These are phyloP conservation scores for Gaultheria prostrata DNA, from an alignment of 148 eudicot species.

Conservation along the genomic window DNA sequence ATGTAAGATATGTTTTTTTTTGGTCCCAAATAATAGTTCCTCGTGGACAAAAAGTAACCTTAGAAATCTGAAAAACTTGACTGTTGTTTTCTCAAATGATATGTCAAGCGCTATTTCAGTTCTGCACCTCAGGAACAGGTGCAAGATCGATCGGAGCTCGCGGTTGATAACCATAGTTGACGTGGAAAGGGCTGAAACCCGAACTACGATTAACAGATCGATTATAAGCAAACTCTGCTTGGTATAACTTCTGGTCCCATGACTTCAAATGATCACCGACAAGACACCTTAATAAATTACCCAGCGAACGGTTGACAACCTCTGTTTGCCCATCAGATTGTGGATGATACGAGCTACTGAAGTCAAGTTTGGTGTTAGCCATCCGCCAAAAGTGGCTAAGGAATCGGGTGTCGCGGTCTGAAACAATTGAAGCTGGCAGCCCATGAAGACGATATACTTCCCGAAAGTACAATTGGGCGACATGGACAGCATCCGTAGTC, in stretches of 20 bases:
- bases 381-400: not conserved
- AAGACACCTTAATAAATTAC: not conserved
- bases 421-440: not conserved
- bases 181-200: not conserved
- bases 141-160: not conserved
- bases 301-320: not conserved
- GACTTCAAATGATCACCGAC: not conserved
- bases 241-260: not conserved
- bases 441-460: not conserved
- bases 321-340: not conserved
- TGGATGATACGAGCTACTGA: not conserved
- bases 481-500: not conserved
- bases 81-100: too few relatives aligned
- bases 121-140: too few relatives aligned
- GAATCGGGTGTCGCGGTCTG: not conserved
- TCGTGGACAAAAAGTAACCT: too few relatives aligned
- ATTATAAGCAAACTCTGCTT: not conserved
- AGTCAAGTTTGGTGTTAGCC: not conserved
- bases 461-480: not conserved
- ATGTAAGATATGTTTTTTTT: too few relatives aligned
- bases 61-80: too few relatives aligned
- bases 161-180: not conserved
- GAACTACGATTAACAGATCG: not conserved
- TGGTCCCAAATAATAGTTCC: too few relatives aligned
- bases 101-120: too few relatives aligned